Base-by-base conservation (phyloP, 192 early-diverging fungal genomes). In the Podila minutissima region DNA sequence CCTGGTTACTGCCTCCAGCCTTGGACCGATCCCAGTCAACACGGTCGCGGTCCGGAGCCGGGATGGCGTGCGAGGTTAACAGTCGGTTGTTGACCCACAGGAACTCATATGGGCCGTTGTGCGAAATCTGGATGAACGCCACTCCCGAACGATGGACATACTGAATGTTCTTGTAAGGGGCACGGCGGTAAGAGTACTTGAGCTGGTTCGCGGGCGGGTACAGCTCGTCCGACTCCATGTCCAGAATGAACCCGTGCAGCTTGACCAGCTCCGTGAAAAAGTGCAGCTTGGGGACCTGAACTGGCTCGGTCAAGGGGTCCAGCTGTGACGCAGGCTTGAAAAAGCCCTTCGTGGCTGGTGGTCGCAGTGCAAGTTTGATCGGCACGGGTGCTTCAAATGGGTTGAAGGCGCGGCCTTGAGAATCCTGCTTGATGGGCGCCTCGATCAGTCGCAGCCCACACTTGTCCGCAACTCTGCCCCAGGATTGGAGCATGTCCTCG, bases 371-470 rank as follows among this genome's bases (percentile, higher is more conserved):
- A 35, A 95, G 78, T 50, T 88, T 64, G 71, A 94, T 91, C 8
- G 91, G 82, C 6, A 93, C 89, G 9, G 92, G 93, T 41, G 89
- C 90, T 69, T 96, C 92, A 76, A 99, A 99, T 11, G 97, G 96
- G 70, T 97, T 95, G 67, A 96, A 91, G n/a, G 91, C 90, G 2
- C 90, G 84, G 13, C 86, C 85, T 28, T 83, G 83, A 33, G 86
- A 85, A 2, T 90, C 88, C 74, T 95, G 94, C 33, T 92, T 89
- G 35, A 92, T 86, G 10, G 97, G 95, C 0, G 93, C 96, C 84
- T 98, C 95, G 0, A 99, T 93, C 58, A 99, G 72, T 37, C 94
- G 93, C 28, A 98, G 86, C 11, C 96, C 96, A 70, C 92, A 95
- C 53, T 92, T 92, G 71, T 97, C 95, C 3, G 95, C 95, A 32